Percentiles rank a stretch among this genome's conserved stretches.
Conservation (phyloP, 306 rosid species). For the Gynostemma pentaphyllum region DNA sequence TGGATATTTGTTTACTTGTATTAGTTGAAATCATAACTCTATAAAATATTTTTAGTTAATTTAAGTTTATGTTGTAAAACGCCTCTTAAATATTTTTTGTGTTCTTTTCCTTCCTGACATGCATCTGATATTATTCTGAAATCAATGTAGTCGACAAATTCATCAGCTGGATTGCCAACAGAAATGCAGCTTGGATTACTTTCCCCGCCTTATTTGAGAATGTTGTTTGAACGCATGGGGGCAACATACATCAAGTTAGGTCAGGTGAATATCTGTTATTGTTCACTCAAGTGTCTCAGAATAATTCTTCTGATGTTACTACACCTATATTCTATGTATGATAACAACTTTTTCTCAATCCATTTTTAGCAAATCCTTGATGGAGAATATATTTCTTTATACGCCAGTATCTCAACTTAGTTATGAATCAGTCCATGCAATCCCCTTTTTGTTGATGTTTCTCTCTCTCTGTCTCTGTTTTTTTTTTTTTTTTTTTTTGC, state of each 20-base stretch:
- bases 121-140: neutral
- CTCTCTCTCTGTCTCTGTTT: too few relatives aligned
- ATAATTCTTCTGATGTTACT: neutral
- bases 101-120: neutral
- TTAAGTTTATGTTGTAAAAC: neutral
- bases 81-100: neutral
- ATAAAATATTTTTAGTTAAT: neutral
- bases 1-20: neutral
- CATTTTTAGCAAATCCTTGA: neutral
- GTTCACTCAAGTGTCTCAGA: neutral
- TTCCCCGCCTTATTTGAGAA: conserved; percentile 76
- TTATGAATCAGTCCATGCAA: neutral
- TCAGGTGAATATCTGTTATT: conserved; percentile 44
- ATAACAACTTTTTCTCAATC: neutral
- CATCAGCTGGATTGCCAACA: conserved; percentile 49
- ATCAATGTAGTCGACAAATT: conserved; percentile 51
- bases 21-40: neutral
- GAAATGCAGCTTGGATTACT: conserved; percentile 72
- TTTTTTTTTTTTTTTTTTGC: too few relatives aligned
- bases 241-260: conserved; percentile 92
- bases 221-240: conserved; percentile 86
- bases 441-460: neutral
- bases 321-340: neutral
- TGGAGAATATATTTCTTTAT: neutral
- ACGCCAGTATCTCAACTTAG: neutral